A percentile compares a stretch with the other conserved stretches of the same genome.
phyloP scores from a whole-genome alignment of 768 basidiomycete species.

The Arthromyces matolae region DNA sequence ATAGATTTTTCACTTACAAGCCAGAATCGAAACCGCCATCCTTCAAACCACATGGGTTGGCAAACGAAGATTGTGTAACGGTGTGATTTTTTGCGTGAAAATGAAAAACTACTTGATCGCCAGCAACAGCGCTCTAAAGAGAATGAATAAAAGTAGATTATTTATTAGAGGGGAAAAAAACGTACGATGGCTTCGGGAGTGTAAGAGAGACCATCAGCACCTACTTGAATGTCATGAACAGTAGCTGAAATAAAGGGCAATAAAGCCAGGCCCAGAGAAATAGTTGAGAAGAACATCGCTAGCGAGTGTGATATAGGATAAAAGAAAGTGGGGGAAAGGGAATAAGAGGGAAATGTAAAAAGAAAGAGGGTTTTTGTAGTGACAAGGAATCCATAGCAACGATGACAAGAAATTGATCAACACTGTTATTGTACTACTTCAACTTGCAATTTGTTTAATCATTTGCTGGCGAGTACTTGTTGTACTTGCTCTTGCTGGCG shows the following conservation, averaged over 20 bases:
- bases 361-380: conserved; percentile 15
- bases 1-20: no score
- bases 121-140: conserved; percentile 40
- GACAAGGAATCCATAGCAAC: no score
- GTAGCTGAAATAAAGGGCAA: conserved; percentile 47
- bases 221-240: conserved; percentile 55
- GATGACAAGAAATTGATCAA: no score
- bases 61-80: conserved; percentile 49
- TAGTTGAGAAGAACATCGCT: conserved; percentile 40
- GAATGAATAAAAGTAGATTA: not conserved
- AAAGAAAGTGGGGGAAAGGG: conserved; percentile 23
- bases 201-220: conserved; percentile 39
- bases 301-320: conserved; percentile 35
- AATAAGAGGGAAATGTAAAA: conserved; percentile 25
- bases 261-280: conserved; percentile 47
- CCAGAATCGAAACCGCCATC: conserved; percentile 54
- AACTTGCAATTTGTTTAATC: no score
- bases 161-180: no score
- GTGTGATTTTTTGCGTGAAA: conserved; percentile 59
- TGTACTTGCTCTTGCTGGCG: no score
- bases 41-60: conserved; percentile 48
- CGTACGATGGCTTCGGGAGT: conserved; percentile 53
- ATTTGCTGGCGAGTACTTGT: no score
- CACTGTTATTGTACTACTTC: no score
- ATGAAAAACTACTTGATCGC: conserved; percentile 60